Percentiles rank a stretch among this genome's conserved stretches.
phyloP scores from a whole-genome alignment of 352 stramenopile genomes.

The Phytophthora cactorum region DNA sequence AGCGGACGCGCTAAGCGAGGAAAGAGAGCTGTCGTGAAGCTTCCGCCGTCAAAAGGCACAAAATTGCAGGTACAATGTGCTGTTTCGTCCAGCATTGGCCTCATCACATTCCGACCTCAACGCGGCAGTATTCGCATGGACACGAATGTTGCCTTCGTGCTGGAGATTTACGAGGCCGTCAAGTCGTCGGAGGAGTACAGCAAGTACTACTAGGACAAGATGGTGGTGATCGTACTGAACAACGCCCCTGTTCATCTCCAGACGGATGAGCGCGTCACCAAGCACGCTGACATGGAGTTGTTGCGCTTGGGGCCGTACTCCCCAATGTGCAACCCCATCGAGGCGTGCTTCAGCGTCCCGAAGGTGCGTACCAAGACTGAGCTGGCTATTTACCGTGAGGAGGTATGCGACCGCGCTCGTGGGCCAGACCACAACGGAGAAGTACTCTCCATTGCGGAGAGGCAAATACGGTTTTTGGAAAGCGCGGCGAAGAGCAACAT shows the following conservation, averaged over 20 bases:
- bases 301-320: background rate
- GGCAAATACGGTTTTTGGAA: background rate
- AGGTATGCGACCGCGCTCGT: background rate
- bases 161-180: background rate
- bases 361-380: background rate
- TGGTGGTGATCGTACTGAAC: background rate
- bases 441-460: too few relatives aligned
- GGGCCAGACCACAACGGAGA: too few relatives aligned
- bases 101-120: background rate
- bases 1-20: background rate
- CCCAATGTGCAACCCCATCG: constrained; percentile 1
- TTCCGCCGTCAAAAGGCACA: background rate
- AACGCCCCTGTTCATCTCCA: background rate
- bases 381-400: background rate
- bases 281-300: background rate
- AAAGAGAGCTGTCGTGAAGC: background rate
- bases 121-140: background rate
- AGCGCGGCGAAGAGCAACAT: background rate
- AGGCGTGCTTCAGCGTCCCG: background rate
- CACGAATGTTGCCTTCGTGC: background rate
- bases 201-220: background rate
- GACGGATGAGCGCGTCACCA: background rate
- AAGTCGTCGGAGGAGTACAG: background rate
- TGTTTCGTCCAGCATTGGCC: background rate
- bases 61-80: background rate